phyloP scores from a whole-genome alignment of 208 protist species.

The Crithidia mellificae region DNA sequence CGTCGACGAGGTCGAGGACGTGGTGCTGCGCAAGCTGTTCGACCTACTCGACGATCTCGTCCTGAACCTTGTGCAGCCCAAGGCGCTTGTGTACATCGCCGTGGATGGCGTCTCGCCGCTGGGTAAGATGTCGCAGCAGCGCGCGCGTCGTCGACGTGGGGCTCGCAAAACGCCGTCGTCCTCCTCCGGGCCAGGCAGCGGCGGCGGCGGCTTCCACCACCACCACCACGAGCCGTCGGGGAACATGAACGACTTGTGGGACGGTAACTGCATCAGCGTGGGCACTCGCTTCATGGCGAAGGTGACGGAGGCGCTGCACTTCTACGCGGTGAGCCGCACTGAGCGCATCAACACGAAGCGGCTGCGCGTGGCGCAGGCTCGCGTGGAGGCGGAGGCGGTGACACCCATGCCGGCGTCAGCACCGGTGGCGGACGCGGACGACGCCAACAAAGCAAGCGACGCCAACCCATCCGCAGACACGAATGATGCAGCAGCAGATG shows the following conservation, averaged over 20 bases:
- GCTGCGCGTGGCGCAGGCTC: constrained; percentile 34
- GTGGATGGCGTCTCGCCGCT: constrained; percentile 97
- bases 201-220: background rate
- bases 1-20: constrained; percentile 65
- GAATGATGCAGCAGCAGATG: background rate
- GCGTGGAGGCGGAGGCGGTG: background rate
- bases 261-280: constrained; percentile 86
- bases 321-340: constrained; percentile 73
- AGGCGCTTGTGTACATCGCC: constrained; percentile 96
- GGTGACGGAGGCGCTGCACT: constrained; percentile 73
- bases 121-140: constrained; percentile 99
- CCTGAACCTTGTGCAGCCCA: constrained; percentile 90
- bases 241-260: constrained; percentile 62
- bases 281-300: constrained; percentile 87
- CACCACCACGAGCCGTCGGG: constrained; percentile 13
- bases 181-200: too few species aligned
- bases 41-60: constrained; percentile 84
- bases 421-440: too few species aligned
- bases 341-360: constrained; percentile 89
- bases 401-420: background rate
- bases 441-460: background rate
- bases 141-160: constrained; percentile 89
- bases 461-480: too few species aligned
- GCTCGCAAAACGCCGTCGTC: constrained; percentile 24
- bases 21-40: constrained; percentile 68